Conservation (phyloP, 2,329 filamentous ascomycete species). For the Colletotrichum destructivum region DNA sequence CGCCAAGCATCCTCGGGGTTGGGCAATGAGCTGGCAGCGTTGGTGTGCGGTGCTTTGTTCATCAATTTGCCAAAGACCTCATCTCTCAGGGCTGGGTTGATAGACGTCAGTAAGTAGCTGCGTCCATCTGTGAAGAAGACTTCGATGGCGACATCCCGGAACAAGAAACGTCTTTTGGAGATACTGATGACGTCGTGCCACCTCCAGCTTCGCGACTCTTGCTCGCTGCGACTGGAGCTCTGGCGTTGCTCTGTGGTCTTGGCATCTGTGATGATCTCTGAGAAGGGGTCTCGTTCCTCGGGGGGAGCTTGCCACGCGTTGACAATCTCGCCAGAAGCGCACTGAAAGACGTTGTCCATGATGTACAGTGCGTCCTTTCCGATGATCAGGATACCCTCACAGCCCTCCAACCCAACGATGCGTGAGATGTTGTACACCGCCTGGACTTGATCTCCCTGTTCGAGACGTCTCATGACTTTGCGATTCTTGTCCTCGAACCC, state of each 20-base stretch:
- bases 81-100: slow-evolving; percentile 81
- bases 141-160: slow-evolving; percentile 96
- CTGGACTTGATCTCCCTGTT: slow-evolving; percentile 92
- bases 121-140: slow-evolving; percentile 97
- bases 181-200: slow-evolving; percentile 96
- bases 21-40: slow-evolving; percentile 76
- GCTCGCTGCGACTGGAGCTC: slow-evolving; percentile 73
- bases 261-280: slow-evolving; percentile 89
- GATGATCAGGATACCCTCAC: slow-evolving; percentile 92
- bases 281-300: slow-evolving; percentile 95
- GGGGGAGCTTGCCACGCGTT: slow-evolving; percentile 94
- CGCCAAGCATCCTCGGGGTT: slow-evolving; percentile 94
- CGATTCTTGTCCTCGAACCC: slow-evolving; percentile 97
- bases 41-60: slow-evolving; percentile 85
- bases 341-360: slow-evolving; percentile 96
- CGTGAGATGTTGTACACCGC: slow-evolving; percentile 96
- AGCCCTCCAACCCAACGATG: slow-evolving; percentile 92
- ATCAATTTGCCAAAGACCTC: slow-evolving; percentile 84
- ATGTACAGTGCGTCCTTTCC: slow-evolving; percentile 95
- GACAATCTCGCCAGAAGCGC: slow-evolving; percentile 95
- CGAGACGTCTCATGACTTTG: slow-evolving; percentile 94
- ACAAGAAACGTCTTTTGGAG: slow-evolving; percentile 94
- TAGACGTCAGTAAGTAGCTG: slow-evolving; percentile 92
- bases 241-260: slow-evolving; percentile 73
- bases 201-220: slow-evolving; percentile 91